Evolutionary conservation across 2,329 filamentous ascomycete species (phyloP).

Genomic region (Paraphaeosphaeria minitans): DNA sequence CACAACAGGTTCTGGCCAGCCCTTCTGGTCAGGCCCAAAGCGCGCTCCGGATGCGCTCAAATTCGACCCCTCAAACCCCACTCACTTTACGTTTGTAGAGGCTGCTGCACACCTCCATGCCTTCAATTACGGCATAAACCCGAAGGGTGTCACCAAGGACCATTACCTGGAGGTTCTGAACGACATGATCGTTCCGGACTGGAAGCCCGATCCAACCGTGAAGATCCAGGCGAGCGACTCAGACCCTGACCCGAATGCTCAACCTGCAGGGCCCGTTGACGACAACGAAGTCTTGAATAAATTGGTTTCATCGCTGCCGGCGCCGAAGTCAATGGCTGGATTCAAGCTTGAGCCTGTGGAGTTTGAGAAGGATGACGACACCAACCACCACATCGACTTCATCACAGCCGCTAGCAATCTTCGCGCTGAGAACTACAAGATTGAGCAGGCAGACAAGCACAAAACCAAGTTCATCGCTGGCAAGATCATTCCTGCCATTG

Average conservation of each 20-base stretch:
- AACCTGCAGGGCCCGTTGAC: constrained; percentile 61
- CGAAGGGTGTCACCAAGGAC: constrained; percentile 71
- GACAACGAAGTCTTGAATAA: constrained; percentile 77
- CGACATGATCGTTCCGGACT: constrained; percentile 94
- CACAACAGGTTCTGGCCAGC: constrained; percentile 82
- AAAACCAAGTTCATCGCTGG: constrained; percentile 99
- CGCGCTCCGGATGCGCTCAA: constrained; percentile 89
- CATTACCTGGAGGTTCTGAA: constrained; percentile 82
- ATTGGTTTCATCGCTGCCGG: constrained; percentile 74
- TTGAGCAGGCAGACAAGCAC: constrained; percentile 87
- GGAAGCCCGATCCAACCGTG: constrained; percentile 84
- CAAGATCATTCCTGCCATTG: constrained; percentile 99
- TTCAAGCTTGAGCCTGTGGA: constrained; percentile 92
- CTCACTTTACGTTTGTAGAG: constrained; percentile 86
- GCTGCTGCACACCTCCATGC: constrained; percentile 91
- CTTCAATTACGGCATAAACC: constrained; percentile 97
- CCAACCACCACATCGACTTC: constrained; percentile 98
- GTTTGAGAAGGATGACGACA: constrained; percentile 98
- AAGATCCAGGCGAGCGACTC: constrained; percentile 97
- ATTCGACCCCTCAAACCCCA: constrained; percentile 83
- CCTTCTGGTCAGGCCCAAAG: constrained; percentile 98
- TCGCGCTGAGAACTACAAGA: constrained; percentile 97
- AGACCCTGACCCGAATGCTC: constrained; percentile 88
- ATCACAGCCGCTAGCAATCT: constrained; percentile 97
- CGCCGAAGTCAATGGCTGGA: constrained; percentile 78